phyloP scores from a whole-genome alignment of 1,284 basidiomycete genomes.

The Sanguinoderma infundibulare region DNA sequence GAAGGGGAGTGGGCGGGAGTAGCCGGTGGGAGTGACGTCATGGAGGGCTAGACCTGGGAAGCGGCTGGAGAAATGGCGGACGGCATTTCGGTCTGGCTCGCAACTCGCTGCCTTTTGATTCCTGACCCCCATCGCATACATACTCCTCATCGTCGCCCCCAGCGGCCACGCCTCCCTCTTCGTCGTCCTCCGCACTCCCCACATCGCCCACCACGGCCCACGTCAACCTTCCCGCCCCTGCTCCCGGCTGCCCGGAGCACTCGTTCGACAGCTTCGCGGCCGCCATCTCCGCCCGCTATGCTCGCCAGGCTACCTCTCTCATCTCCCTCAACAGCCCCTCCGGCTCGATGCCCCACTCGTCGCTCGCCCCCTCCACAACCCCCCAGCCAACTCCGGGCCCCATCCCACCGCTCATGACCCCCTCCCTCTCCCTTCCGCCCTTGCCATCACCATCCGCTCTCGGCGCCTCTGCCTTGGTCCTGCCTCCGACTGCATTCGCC shows the following conservation, averaged over 20 bases:
- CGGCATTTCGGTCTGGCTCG: slow-evolving; percentile 15
- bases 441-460: slow-evolving; percentile 19
- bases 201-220: slow-evolving; percentile 20
- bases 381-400: background rate
- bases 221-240: slow-evolving; percentile 1
- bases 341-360: slow-evolving; percentile 1
- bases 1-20: too few relatives aligned
- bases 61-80: slow-evolving; percentile 15
- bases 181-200: slow-evolving; percentile 3
- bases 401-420: slow-evolving; percentile 8
- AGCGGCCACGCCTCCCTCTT: slow-evolving; percentile 4
- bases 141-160: slow-evolving; percentile 17
- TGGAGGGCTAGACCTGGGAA: slow-evolving; percentile 16
- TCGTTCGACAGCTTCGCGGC: slow-evolving; percentile 21
- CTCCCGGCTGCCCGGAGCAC: slow-evolving; percentile 17
- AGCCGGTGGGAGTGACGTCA: slow-evolving; percentile 20
- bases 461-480: slow-evolving; percentile 9
- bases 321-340: slow-evolving; percentile 22
- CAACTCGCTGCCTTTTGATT: slow-evolving; percentile 8
- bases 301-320: slow-evolving; percentile 19
- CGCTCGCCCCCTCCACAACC: background rate
- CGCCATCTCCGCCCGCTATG: slow-evolving; percentile 28
- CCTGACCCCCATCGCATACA: slow-evolving; percentile 21
- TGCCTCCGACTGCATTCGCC: slow-evolving; percentile 34
- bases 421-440: slow-evolving; percentile 18